Base-by-base conservation (phyloP, 2,329 filamentous ascomycete species). In the Coleophoma cylindrospora region DNA sequence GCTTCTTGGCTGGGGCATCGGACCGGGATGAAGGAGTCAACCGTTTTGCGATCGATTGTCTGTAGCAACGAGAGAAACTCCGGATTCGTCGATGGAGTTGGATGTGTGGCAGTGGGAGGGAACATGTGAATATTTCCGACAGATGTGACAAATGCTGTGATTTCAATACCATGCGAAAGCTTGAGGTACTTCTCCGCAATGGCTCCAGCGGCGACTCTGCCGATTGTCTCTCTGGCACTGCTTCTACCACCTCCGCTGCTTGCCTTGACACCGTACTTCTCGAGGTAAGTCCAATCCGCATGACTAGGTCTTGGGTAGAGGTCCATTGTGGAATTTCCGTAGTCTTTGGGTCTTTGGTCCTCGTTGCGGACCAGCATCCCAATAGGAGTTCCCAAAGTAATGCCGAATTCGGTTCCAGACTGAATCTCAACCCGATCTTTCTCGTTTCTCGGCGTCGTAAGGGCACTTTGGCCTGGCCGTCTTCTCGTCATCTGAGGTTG, bases 201-300 rank as follows among this genome's bases (percentile, higher is more conserved):
- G 40, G 91, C 88, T 51, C 91, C 91, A 17, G 91, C 91, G 46
- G 92, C 91, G 19, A 97, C 92, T 59, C 92, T 82, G 56, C 87
- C 90, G 65, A 97, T 96, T 11, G 92, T 97, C 77, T 97, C 92
- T 57, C 92, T 79, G n/a, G 94, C 94, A 67, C 86, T 91, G 67
- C 87, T 91, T 55, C 94, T 81, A 48, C 94, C 92, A 60, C 94
- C 92, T 51, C 94, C 92, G 54, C 85, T 91, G 67, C 83, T 89
- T 36, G 94, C 91, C 75, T 95, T 95, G 60, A 95, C 84, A 50
- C 92, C 92, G 69, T 99, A 99, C 74, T 97, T 97, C 70, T 96
- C 89, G 54, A 96, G 78, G 73, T 97, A 97, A 53, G 94, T 97
- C 82, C 87, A 96, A 72, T 97, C 92, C 53, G 94, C 92, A 71